phyloP scores from a whole-genome alignment of 805 yeast species.

The Wickerhamomyces silvicola region DNA sequence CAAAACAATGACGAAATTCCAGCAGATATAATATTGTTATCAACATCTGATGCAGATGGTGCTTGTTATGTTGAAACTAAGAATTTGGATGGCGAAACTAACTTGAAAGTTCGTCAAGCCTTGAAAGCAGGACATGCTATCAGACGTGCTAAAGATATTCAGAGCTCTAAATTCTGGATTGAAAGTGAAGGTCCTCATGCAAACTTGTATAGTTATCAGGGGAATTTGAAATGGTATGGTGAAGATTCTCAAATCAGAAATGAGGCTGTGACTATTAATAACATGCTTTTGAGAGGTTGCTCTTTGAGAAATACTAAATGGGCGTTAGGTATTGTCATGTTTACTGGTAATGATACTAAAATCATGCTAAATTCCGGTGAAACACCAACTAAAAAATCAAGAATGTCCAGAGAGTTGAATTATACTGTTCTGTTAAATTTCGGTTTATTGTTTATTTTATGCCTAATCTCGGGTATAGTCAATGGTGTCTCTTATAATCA shows the following conservation, averaged over 20 bases:
- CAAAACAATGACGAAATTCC: slow-evolving; percentile 77
- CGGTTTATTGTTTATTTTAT: slow-evolving; percentile 52
- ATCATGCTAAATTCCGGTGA: slow-evolving; percentile 77
- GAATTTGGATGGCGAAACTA: slow-evolving; percentile 77
- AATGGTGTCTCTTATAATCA: slow-evolving; percentile 60
- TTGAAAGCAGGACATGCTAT: slow-evolving; percentile 52
- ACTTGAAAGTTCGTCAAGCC: slow-evolving; percentile 70
- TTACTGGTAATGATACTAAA: slow-evolving; percentile 75
- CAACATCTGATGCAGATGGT: slow-evolving; percentile 66
- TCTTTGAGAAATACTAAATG: slow-evolving; percentile 76
- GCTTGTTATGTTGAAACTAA: slow-evolving; percentile 72
- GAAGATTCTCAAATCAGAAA: slow-evolving; percentile 31
- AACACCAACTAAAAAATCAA: slow-evolving; percentile 72
- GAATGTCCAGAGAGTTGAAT: slow-evolving; percentile 68
- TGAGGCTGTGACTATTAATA: slow-evolving; percentile 66
- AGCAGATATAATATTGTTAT: slow-evolving; percentile 60
- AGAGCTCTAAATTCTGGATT: slow-evolving; percentile 53
- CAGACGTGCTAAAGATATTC: slow-evolving; percentile 41
- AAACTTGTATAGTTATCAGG: slow-evolving; percentile 70
- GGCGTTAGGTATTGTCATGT: slow-evolving; percentile 71
- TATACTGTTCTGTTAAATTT: slow-evolving; percentile 65
- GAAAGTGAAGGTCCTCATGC: slow-evolving; percentile 84
- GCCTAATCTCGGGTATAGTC: slow-evolving; percentile 63
- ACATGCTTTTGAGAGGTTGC: slow-evolving; percentile 68
- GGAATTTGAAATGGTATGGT: slow-evolving; percentile 51